Evolutionary conservation across 2,329 filamentous ascomycete species (phyloP).

Genomic region (Fusarium dlaminii): DNA sequence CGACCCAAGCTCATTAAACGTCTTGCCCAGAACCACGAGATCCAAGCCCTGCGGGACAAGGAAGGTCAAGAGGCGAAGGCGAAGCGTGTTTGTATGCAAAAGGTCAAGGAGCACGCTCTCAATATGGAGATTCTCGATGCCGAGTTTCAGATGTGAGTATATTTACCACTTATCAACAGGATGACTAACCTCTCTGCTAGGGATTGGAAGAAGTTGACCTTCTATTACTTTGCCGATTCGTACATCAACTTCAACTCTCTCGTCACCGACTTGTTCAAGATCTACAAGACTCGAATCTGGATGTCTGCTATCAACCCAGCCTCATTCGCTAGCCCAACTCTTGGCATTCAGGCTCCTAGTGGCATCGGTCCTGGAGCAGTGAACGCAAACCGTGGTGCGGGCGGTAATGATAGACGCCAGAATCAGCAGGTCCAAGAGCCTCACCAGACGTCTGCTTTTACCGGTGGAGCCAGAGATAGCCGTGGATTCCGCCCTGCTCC

Average conservation of each 20-base stretch:
- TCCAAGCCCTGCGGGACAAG: constrained; percentile 89
- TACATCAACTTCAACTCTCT: constrained; percentile 99
- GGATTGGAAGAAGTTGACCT: constrained; percentile 99
- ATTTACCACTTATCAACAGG: not conserved
- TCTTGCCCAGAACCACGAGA: constrained; percentile 89
- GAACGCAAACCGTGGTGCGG: constrained; percentile 61
- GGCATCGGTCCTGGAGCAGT: constrained; percentile 73
- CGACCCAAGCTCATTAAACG: constrained; percentile 98
- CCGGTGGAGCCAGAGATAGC: constrained; percentile 49
- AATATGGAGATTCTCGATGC: constrained; percentile 99
- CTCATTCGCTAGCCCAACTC: constrained; percentile 84
- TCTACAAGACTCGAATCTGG: constrained; percentile 99
- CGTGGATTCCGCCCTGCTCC: constrained; percentile 53
- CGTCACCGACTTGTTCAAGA: constrained; percentile 97
- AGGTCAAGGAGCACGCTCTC: constrained; percentile 91
- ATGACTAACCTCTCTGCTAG: constrained; percentile 56
- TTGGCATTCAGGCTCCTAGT: constrained; percentile 76
- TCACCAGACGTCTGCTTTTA: constrained; percentile 49
- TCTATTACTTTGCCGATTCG: constrained; percentile 97
- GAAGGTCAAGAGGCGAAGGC: constrained; percentile 98
- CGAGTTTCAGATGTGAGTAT: constrained; percentile 95
- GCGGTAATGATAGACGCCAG: constrained; percentile 57
- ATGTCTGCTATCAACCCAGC: constrained; percentile 99
- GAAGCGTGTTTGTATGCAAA: constrained; percentile 95
- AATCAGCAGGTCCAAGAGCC: constrained; percentile 53